These are phyloP conservation scores for Ambrosiella cleistominuta DNA, from an alignment of 2,329 filamentous ascomycete species.

Conservation along the genomic window DNA sequence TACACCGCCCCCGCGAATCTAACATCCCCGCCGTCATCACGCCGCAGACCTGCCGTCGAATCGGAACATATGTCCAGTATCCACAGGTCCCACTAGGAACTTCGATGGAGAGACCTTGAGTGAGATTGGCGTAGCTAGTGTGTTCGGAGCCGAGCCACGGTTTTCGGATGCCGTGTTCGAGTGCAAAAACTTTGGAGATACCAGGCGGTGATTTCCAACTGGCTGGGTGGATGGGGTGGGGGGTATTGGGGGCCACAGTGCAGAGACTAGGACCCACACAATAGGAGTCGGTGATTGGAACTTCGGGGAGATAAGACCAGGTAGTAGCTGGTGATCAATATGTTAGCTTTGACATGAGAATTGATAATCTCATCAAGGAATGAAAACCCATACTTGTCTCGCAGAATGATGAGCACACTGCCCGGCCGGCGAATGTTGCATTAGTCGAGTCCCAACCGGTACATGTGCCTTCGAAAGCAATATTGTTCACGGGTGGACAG, in stretches of 20 bases:
- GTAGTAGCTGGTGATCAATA: not conserved
- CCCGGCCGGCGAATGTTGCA: not conserved
- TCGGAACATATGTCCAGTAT: conserved; percentile 10
- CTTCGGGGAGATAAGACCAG: conserved; percentile 11
- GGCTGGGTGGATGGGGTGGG: conserved; percentile 1
- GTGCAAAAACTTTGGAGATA: conserved; percentile 4
- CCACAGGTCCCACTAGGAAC: conserved; percentile 7
- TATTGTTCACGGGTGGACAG: conserved; percentile 4
- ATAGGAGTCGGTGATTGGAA: conserved; percentile 5
- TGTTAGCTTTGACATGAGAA: not conserved
- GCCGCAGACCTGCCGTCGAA: conserved; percentile 9
- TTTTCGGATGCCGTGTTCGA: not conserved
- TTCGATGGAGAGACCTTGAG: not conserved
- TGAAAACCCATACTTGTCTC: not conserved
- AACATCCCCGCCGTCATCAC: not conserved
- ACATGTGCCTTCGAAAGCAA: conserved; percentile 5
- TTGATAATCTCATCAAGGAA: not conserved
- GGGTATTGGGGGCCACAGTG: not conserved
- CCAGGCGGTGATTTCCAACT: conserved; percentile 8
- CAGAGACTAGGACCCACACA: conserved; percentile 4
- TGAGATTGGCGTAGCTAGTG: conserved; percentile 2
- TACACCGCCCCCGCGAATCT: not conserved
- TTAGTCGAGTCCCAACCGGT: not conserved
- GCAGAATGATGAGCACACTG: conserved; percentile 7
- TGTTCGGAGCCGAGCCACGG: conserved; percentile 7